Evolutionary conservation across 805 yeast species (phyloP).

Genomic region (Spathaspora passalidarum): DNA sequence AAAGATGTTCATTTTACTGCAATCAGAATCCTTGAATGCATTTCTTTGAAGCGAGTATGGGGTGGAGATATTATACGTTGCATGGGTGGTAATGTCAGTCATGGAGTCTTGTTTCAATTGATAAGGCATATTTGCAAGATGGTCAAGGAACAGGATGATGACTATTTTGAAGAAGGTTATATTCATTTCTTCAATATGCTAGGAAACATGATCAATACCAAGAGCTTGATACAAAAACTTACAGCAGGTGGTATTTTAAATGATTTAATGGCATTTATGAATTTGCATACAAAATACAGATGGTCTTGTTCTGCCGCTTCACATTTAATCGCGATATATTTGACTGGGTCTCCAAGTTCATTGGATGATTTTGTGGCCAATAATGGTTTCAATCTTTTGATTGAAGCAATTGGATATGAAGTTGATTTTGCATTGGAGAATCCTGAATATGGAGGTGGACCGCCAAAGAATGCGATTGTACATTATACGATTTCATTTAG

Average conservation of each 20-base stretch:
- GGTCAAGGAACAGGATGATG: conserved; percentile 38
- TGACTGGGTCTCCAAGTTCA: conserved; percentile 38
- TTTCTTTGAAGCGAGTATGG: conserved; percentile 65
- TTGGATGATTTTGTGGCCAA: conserved; percentile 61
- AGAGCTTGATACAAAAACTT: conserved; percentile 52
- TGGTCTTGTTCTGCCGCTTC: conserved; percentile 63
- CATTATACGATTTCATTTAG: conserved; percentile 53
- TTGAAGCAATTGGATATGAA: conserved; percentile 60
- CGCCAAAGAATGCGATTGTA: conserved; percentile 50
- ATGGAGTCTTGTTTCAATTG: conserved; percentile 75
- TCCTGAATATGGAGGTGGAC: conserved; percentile 56
- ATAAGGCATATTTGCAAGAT: conserved; percentile 59
- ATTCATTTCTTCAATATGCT: conserved; percentile 58
- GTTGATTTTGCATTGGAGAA: conserved; percentile 60
- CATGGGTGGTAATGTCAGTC: conserved; percentile 81
- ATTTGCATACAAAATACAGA: conserved; percentile 47
- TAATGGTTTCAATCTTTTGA: conserved; percentile 63
- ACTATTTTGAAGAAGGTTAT: conserved; percentile 40
- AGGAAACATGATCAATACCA: conserved; percentile 57
- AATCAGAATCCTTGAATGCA: conserved; percentile 62
- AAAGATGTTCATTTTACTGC: conserved; percentile 56
- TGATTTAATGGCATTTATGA: conserved; percentile 60
- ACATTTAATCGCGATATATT: conserved; percentile 51
- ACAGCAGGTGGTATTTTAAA: conserved; percentile 75
- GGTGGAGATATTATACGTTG: conserved; percentile 75